phyloP scores from a whole-genome alignment of 345 rosid species.

The Linum tenue region DNA sequence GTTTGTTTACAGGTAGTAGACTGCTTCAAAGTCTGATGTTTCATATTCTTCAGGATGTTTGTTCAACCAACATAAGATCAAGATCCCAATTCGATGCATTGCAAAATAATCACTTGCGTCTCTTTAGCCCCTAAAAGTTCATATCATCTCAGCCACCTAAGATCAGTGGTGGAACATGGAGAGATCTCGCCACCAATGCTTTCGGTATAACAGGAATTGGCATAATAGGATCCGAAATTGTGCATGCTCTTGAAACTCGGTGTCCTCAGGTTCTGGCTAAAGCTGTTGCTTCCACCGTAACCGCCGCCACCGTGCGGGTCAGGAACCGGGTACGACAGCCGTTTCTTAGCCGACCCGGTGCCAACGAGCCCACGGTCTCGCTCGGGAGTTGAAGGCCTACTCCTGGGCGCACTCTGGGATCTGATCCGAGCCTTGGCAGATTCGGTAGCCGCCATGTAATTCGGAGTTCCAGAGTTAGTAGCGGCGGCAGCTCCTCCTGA shows the following conservation, averaged over 20 bases:
- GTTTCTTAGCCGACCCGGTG: slow-evolving; percentile 46
- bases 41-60: no score
- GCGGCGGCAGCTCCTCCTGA: neutral
- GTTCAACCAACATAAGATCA: no score
- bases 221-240: slow-evolving; percentile 34
- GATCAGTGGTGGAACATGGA: slow-evolving; percentile 55
- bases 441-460: slow-evolving; percentile 22
- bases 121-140: neutral
- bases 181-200: slow-evolving; percentile 55
- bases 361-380: slow-evolving; percentile 24
- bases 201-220: slow-evolving; percentile 32
- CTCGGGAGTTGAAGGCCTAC: slow-evolving; percentile 46
- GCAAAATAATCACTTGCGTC: no score
- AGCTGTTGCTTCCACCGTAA: slow-evolving; percentile 5
- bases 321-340: slow-evolving; percentile 49
- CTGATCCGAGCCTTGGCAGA: slow-evolving; percentile 16
- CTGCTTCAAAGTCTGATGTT: no score
- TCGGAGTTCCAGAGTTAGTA: slow-evolving; percentile 11
- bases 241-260: slow-evolving; percentile 66
- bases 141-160: slow-evolving; percentile 42
- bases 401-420: slow-evolving; percentile 67
- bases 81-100: no score
- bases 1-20: no score
- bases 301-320: slow-evolving; percentile 17
- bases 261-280: slow-evolving; percentile 45